Base-by-base conservation (phyloP, 768 basidiomycete species). In the Lactarius pseudohatsudake region DNA sequence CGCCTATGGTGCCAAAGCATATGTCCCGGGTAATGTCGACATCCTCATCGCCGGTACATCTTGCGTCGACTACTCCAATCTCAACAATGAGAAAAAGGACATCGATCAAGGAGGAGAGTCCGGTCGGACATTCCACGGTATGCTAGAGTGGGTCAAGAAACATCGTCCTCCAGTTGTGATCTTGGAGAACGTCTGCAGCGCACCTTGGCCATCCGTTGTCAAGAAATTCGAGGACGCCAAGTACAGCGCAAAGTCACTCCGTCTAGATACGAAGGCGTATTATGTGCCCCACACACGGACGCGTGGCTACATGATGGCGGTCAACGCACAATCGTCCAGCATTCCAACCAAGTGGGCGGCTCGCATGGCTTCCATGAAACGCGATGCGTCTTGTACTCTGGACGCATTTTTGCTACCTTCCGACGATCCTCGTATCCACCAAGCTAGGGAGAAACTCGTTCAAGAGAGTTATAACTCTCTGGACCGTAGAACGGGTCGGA, bases 251-350 rank as follows among this genome's bases (percentile, higher is more conserved):
- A 77, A 81, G 18, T 85, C 76, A 62, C 73, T 83, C 28, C 84
- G 91, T 56, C 86, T 92, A 71, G 95, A 94, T 72, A 92, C 90
- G 28, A 96, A 96, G 75, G 81, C 87, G 26, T 97, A 87, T 74
- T 98, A 98, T 74, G 94, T 98, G 63, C 94, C 96, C 13, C 96
- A 98, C 72, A 98, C 96, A 0, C 87, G 96, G 20, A 94, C 89
- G 7, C 90, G 96, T 61, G 95, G 89, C 9, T 96, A 96, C 73
- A 85, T 96, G 59, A 74, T 94, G 56, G 94, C 92, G 3, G 84
- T 94, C 32, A 84, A 92, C 75, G 81, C 87, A 73, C 82, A 81
- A 68, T 74, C 77, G 3, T 86, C 88, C 2, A 74, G 76, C 45
- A 80, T 94, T 16, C 88, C 93, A 0, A 79, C 81, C 5, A 76